Evolutionary conservation across 164 flowering plant species (phyloP).

Genomic region (Tetracentron sinense): DNA sequence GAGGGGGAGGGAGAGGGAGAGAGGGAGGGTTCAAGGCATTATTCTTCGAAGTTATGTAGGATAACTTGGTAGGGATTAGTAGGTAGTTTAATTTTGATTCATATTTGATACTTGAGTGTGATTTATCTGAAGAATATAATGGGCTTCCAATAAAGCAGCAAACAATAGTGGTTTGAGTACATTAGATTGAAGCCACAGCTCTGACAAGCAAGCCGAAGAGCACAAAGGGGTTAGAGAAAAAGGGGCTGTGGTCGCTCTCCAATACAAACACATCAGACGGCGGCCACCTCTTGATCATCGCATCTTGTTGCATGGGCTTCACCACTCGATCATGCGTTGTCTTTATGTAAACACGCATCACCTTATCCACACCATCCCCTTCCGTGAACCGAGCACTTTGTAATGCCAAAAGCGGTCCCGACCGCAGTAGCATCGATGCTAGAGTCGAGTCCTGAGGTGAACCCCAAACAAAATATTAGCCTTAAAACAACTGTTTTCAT

Average conservation of each 20-base stretch:
- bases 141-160: no score
- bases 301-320: constrained; percentile 61
- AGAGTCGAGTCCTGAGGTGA: constrained; percentile 52
- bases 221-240: constrained; percentile 57
- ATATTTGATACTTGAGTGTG: no score
- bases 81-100: no score
- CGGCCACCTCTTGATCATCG: constrained; percentile 67
- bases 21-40: no score
- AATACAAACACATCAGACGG: constrained; percentile 50
- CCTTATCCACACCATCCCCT: constrained; percentile 27
- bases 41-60: no score
- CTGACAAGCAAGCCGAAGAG: constrained; percentile 56
- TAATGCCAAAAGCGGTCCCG: constrained; percentile 55
- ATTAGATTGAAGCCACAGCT: constrained; percentile 32
- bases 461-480: no score
- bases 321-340: constrained; percentile 47
- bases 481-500: no score
- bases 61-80: no score
- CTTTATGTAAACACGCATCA: constrained; percentile 59
- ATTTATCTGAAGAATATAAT: no score
- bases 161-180: no score
- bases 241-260: constrained; percentile 83
- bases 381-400: constrained; percentile 32
- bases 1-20: no score
- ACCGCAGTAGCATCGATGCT: constrained; percentile 64